Evolutionary conservation across 164 flowering plant species (phyloP).

Genomic region (Paratinospora sagittata): DNA sequence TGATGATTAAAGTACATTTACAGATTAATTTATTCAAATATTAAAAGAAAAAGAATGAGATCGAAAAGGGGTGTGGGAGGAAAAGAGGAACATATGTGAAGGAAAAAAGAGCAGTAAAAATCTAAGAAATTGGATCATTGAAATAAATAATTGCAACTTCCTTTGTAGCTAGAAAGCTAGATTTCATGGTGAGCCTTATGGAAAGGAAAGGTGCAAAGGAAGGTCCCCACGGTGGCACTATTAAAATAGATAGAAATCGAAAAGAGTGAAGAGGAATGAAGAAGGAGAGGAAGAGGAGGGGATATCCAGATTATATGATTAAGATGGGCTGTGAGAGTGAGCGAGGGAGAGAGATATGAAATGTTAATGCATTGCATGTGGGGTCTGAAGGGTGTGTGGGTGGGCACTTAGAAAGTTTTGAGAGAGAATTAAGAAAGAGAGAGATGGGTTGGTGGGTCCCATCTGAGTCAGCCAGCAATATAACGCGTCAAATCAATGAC

Average conservation of each 20-base stretch:
- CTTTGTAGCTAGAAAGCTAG: background rate
- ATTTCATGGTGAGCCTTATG: no score
- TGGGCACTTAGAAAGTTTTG: no score
- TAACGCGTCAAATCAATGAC: slow-evolving; percentile 12
- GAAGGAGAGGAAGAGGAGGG: background rate
- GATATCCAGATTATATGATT: slow-evolving; percentile 10
- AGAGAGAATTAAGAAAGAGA: no score
- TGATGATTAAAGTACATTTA: slow-evolving; percentile 12
- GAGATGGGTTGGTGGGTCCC: slow-evolving; percentile 6
- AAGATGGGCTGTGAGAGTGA: background rate
- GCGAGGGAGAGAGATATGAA: background rate
- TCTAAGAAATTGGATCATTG: background rate
- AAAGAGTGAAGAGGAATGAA: background rate
- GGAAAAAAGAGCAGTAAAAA: background rate
- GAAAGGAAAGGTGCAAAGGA: no score
- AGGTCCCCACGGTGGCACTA: background rate
- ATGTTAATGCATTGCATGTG: slow-evolving; percentile 4
- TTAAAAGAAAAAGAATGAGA: background rate
- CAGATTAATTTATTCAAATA: background rate
- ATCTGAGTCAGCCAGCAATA: slow-evolving; percentile 16
- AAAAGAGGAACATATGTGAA: slow-evolving; percentile 4
- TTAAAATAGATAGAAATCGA: background rate
- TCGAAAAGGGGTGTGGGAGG: background rate
- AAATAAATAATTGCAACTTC: background rate
- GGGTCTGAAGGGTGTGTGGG: no score